Conservation (phyloP, 2,329 filamentous ascomycete genomes). For the Nothomitra cinnamomea region DNA sequence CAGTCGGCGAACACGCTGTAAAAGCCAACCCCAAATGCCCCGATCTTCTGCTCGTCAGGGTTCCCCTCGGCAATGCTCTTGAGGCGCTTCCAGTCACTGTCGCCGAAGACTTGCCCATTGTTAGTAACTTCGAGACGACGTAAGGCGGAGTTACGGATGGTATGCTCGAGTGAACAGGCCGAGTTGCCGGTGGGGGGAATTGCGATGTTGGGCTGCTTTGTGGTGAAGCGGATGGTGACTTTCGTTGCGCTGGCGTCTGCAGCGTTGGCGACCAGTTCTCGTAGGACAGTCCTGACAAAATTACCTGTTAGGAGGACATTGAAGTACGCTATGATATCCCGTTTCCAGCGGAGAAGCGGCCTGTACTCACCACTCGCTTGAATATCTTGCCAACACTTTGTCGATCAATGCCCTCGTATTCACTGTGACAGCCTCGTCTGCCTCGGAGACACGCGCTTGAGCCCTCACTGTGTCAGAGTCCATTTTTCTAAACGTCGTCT, state of each 20-base stretch:
- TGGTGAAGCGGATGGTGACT: conserved; percentile 78
- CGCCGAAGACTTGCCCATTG: conserved; percentile 71
- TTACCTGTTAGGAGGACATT: background rate
- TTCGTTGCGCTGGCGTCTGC: conserved; percentile 89
- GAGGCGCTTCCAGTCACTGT: conserved; percentile 85
- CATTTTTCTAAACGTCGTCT: background rate
- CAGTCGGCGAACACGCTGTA: conserved; percentile 98
- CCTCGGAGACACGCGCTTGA: conserved; percentile 67
- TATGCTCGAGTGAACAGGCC: conserved; percentile 65
- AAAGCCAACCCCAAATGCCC: conserved; percentile 94
- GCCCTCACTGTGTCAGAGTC: conserved; percentile 58
- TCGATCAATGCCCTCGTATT: conserved; percentile 94
- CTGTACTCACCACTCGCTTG: conserved; percentile 73
- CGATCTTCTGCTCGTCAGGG: conserved; percentile 97
- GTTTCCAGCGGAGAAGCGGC: background rate
- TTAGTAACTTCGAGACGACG: conserved; percentile 82
- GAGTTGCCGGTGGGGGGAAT: conserved; percentile 48
- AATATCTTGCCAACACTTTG: conserved; percentile 91
- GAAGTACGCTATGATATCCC: background rate
- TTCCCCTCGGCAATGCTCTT: conserved; percentile 99
- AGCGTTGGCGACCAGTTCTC: conserved; percentile 94
- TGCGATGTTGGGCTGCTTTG: conserved; percentile 68
- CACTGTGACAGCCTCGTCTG: conserved; percentile 91
- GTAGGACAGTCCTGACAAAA: conserved; percentile 39
- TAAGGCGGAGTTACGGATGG: conserved; percentile 68